Base-by-base conservation (phyloP, 768 basidiomycete species). In the Candolleomyces eurysporus region DNA sequence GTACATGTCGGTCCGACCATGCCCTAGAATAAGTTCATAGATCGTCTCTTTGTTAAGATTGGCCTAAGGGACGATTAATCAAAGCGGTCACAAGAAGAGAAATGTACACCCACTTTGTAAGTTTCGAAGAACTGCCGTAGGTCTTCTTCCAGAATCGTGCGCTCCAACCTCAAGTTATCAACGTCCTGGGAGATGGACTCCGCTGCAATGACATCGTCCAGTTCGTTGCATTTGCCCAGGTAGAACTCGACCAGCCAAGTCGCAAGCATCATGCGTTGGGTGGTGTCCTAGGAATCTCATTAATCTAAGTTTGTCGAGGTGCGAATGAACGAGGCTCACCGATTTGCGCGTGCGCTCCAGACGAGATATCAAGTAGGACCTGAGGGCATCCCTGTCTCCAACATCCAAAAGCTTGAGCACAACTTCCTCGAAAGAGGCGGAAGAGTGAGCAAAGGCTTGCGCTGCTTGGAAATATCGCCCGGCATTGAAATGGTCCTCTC, bases 221-320 rank as follows among this genome's bases (percentile, higher is more conserved):
- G 78, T 63, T 96, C 93, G 68, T 97, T 96, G 72, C 92, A 94
- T 78, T 97, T 98, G 74, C 91, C 91, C 16, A 99, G 85, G 70
- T 95, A 98, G 65, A 98, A 94, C 73, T 99, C 97, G 32, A 97
- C 90, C 13, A 99, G 86, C 97, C 97, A 99, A 0, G 95, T 98
- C 17, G 97, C 96, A 19, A 99, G 78, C 88, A 98, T 94, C 90
- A 95, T 95, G 45, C 97, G 84, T 72, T 98, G 96, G 0, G 94
- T 95, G 43, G 91, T 66, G 67, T 97, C 94, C 96, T 98, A 57
- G 36, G 6, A 36, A 8, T 26, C n/a, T 7, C 30, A 16, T 13
- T 16, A 48, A 9, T 2, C 16, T 21, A 36, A 39, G 17, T 48
- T 17, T 51, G 8, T 19, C 31, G 42, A 3, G 40, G 31, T 3